These are phyloP conservation scores for Zygotorulaspora danielsina DNA, from an alignment of 805 yeast species.

Conservation along the genomic window DNA sequence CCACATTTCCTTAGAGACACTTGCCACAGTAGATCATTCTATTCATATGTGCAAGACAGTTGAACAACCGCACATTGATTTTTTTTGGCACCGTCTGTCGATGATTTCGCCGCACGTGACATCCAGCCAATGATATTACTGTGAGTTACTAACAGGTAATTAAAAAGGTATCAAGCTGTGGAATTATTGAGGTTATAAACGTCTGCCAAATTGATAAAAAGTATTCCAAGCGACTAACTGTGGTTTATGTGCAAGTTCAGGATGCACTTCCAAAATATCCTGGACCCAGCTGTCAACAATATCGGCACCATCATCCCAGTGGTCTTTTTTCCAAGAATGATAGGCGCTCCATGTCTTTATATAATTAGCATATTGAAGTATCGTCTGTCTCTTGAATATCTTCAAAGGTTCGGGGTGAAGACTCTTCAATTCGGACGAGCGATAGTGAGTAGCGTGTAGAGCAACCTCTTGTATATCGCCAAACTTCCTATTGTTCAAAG, in stretches of 20 bases:
- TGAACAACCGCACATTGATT: too few species aligned
- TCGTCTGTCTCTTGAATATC: constrained; percentile 39
- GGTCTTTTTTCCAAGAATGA: constrained; percentile 48
- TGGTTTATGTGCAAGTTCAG: constrained; percentile 16
- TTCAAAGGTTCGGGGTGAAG: constrained; percentile 25
- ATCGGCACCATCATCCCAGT: constrained; percentile 36
- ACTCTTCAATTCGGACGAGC: constrained; percentile 17
- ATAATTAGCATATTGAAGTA: constrained; percentile 49
- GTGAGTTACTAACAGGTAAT: not conserved
- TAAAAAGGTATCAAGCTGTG: not conserved
- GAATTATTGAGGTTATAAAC: not conserved
- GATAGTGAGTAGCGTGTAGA: constrained; percentile 19
- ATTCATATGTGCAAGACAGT: too few species aligned
- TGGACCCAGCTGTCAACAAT: constrained; percentile 47
- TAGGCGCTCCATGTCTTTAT: constrained; percentile 68
- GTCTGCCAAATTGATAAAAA: constrained; percentile 27
- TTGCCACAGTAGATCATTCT: too few species aligned
- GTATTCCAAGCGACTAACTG: constrained; percentile 28
- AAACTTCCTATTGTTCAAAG: constrained; percentile 35
- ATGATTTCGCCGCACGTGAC: not conserved
- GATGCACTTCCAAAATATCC: constrained; percentile 36
- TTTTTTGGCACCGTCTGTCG: too few species aligned
- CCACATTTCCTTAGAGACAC: too few species aligned
- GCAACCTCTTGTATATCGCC: constrained; percentile 37
- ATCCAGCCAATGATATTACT: not conserved